Evolutionary conservation across 140 eudicot species (phyloP).

Genomic region (Anethum foeniculum): DNA sequence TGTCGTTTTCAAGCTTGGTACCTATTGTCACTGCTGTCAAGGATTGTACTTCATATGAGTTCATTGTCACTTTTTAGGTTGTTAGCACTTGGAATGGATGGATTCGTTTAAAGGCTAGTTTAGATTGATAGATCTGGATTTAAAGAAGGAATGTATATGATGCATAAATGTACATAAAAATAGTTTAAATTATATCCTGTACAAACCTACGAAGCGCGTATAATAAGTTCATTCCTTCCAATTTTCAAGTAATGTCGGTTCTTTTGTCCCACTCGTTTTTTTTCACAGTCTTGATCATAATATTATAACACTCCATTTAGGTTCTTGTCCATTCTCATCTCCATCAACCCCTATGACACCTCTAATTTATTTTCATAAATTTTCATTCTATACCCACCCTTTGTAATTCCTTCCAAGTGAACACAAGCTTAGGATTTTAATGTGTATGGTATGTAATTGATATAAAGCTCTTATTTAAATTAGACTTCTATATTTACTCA

Average conservation of each 20-base stretch:
- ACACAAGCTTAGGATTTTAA: background rate
- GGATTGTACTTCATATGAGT: background rate
- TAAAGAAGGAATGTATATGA: background rate
- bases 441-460: background rate
- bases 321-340: background rate
- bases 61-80: background rate
- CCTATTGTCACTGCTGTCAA: background rate
- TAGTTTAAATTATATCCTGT: background rate
- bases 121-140: background rate
- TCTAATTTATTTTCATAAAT: background rate
- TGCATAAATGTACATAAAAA: background rate
- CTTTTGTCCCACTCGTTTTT: background rate
- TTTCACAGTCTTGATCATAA: background rate
- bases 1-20: background rate
- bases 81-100: background rate
- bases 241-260: background rate
- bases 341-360: background rate
- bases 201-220: background rate
- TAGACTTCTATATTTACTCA: conserved; percentile 7
- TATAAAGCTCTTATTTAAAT: background rate
- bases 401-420: background rate
- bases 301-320: background rate
- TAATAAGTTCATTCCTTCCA: background rate
- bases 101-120: background rate
- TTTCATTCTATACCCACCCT: background rate